Evolutionary conservation across 352 stramenopile genomes (phyloP).

Genomic region (Phytopythium helicoides): DNA sequence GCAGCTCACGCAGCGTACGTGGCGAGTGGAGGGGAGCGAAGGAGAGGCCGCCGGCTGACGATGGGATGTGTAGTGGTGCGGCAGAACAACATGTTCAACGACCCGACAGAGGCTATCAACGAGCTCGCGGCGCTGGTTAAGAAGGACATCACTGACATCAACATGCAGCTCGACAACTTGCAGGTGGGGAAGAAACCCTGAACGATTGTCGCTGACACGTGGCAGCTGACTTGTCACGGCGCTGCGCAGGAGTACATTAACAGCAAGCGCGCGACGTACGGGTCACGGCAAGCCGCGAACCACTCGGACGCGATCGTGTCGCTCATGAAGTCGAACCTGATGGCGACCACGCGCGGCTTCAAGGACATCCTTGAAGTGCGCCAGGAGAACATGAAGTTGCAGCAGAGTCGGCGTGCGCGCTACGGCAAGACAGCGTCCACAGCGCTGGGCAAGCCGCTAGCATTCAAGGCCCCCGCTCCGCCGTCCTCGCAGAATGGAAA

Average conservation of each 20-base stretch:
- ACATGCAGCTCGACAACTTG: constrained; percentile 81
- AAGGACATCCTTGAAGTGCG: constrained; percentile 84
- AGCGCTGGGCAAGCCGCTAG: constrained; percentile 69
- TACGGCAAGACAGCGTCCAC: constrained; percentile 77
- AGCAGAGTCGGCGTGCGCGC: constrained; percentile 70
- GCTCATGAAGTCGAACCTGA: constrained; percentile 83
- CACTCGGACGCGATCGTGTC: constrained; percentile 83
- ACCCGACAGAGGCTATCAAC: constrained; percentile 82
- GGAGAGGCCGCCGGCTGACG: neutral
- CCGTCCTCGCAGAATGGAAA: neutral
- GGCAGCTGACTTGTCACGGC: neutral
- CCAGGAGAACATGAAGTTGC: constrained; percentile 87
- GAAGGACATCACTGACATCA: constrained; percentile 87
- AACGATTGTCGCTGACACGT: too few relatives aligned
- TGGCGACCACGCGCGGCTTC: constrained; percentile 74
- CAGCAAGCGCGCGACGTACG: constrained; percentile 52
- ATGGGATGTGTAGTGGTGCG: constrained; percentile 51
- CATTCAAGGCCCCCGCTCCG: constrained; percentile 45
- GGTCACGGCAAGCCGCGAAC: constrained; percentile 67
- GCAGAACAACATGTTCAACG: constrained; percentile 90
- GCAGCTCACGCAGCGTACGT: constrained; percentile 74
- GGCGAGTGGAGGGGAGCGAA: neutral
- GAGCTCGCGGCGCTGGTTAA: constrained; percentile 78
- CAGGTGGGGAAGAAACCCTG: constrained; percentile 31
- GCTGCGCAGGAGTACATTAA: constrained; percentile 75